phyloP scores from a whole-genome alignment of 1,284 basidiomycete species.

The Heterobasidion parviporum region DNA sequence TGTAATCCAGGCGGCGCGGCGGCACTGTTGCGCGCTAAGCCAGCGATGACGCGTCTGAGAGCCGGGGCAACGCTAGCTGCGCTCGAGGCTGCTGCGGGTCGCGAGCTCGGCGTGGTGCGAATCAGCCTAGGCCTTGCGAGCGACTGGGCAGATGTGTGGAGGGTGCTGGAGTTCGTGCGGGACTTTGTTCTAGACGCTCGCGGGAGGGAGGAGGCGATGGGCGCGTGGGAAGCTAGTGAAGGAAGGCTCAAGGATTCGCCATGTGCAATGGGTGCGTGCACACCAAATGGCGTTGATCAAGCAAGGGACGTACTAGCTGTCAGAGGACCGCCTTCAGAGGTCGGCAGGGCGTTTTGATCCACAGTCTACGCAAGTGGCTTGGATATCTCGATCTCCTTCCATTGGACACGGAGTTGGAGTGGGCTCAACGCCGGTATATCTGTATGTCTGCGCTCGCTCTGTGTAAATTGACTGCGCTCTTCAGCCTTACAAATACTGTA shows the following conservation, averaged over 20 bases:
- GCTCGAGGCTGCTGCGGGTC: constrained; percentile 53
- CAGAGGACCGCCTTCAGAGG: not conserved
- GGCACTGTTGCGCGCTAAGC: constrained; percentile 54
- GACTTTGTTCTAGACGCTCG: constrained; percentile 2
- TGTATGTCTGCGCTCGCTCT: no score
- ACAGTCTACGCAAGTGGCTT: not conserved
- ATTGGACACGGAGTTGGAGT: no score
- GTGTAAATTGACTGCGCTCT: no score
- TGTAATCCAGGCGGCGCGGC: constrained; percentile 79
- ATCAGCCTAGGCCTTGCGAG: constrained; percentile 70
- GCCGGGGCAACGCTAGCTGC: constrained; percentile 29
- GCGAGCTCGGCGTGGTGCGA: constrained; percentile 66
- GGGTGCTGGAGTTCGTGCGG: constrained; percentile 40
- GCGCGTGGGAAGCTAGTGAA: not conserved
- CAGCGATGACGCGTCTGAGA: constrained; percentile 58
- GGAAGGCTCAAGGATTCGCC: not conserved
- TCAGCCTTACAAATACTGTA: no score
- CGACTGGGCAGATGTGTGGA: constrained; percentile 67
- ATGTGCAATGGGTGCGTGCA: not conserved
- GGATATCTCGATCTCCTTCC: not conserved
- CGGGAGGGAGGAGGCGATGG: not conserved
- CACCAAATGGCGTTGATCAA: no score
- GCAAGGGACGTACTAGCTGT: not conserved
- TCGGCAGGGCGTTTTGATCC: not conserved
- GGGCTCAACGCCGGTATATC: no score